Base-by-base conservation (phyloP, 164 flowering plant genomes). In the Santalum album region DNA sequence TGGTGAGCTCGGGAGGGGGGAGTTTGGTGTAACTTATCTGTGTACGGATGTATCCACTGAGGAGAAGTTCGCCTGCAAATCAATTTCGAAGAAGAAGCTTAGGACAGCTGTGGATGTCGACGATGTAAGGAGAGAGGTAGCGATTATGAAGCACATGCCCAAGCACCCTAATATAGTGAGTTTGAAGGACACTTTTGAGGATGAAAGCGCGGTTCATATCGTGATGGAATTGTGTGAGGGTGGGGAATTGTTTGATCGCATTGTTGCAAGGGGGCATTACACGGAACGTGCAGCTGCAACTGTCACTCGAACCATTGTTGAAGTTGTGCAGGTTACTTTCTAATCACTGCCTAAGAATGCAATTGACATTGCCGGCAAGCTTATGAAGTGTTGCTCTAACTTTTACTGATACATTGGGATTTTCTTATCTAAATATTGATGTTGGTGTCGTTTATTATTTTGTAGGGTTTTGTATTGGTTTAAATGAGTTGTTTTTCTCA, bases 81-180 rank as follows among this genome's bases (percentile, higher is more conserved):
- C 78, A 16, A 79, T 82, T 55, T 73, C 81, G 1, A 82, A 82
- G 70, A 81, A 72, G 78, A 80, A 78, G 71, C 75, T 78, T 3
- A 70, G 78, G 59, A 76, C 83, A 40, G 69, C 77, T 0, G 78
- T 82, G 60, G 88, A 82, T 61, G 67, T 82, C 36, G 85, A 82
- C 49, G 85, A 82, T 69, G 88, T 82, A 47, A 63, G 83, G 65
- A 71, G 85, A 48, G 88, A 82, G 65, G 88, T 82, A 38, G 73
- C 70, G 64, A 82, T 82, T 14, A 79, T 80, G 88, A 75, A 54
- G 70, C 79, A 72, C 62, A 54, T 82, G 75, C 84, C 84, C 52
- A 58, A 54, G 39, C 83, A 82, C 50, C 76, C 75, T 0, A 82
- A 82, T 49, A 69, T 82, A 53, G 83, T 82, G 27, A 60, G 69